Base-by-base conservation (phyloP, 2,329 filamentous ascomycete genomes). In the Fusarium verticillioides region DNA sequence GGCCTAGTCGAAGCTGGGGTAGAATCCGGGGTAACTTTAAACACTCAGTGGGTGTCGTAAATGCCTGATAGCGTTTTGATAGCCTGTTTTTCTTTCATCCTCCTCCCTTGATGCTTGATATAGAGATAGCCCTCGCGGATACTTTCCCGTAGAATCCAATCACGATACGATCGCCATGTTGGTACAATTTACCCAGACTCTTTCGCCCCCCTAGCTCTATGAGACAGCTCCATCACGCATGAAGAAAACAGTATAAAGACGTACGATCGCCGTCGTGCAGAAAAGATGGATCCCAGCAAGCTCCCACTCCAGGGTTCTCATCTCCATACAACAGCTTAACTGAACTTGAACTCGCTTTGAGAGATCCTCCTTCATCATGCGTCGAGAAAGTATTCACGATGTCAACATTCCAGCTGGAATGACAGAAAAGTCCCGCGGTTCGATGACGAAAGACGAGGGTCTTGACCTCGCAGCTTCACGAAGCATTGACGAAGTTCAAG, bases 71-170 rank as follows among this genome's bases (percentile, higher is more conserved):
- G 13, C 10, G 39, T 30, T n/a, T 49, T 23, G 43, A 12, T 15
- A 40, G 23, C 18, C 11, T 19, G 21, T 19, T 57, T 57, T 52
- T 63, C 34, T 42, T 57, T 37, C 43, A 63, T 18, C 39, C 37
- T 40, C 13, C 12, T 12, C 26, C 26, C 26, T 40, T 18, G 26
- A 37, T 49, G 21, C 36, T 54, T 63, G 46, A 40, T 30, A 26
- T 23, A 28, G n/a, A 65, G 44, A 37, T 57, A 43, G 28, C 19
- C 19, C 36, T 52, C 59, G 69, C 69, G 69, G 69, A 72, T 32
- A 65, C 63, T 68, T 72, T 47, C 69, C 68, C 58, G 63, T 72
- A 72, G 47, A 57, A 68, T 28, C 59, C 47, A 64, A 72, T 60
- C 40, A 60, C 18, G 49, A 34, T n/a, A 39, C n/a, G 26, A 47